Percentiles rank a stretch among this genome's conserved stretches.
phyloP scores from a whole-genome alignment of 345 rosid genomes.

The Salix arbutifolia region DNA sequence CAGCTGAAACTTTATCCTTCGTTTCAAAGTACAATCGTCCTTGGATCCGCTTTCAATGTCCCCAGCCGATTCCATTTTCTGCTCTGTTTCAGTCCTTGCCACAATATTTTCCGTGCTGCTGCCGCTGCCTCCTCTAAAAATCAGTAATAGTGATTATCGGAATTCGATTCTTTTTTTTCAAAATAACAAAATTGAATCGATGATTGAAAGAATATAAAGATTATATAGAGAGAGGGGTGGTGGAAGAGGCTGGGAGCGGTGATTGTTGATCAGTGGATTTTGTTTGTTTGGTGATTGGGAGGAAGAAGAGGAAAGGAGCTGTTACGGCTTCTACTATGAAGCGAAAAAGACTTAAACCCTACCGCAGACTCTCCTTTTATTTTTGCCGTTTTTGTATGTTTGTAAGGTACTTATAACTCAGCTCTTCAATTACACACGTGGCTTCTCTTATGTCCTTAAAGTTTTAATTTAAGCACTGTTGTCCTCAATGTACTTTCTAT shows the following conservation, averaged over 20 bases:
- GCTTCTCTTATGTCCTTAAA: background rate
- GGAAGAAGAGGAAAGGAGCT: background rate
- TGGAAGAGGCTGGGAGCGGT: background rate
- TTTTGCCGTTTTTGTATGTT: background rate
- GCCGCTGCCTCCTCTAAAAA: background rate
- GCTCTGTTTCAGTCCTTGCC: background rate
- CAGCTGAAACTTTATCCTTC: constrained; percentile 61
- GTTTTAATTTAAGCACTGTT: background rate
- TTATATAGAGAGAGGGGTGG: background rate
- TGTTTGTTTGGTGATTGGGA: background rate
- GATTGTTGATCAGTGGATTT: background rate
- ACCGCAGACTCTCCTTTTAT: background rate
- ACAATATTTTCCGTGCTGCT: background rate
- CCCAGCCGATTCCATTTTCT: background rate
- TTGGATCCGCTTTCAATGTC: constrained; percentile 3
- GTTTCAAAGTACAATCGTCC: constrained; percentile 16
- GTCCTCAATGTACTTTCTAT: no score
- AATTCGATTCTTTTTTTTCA: background rate
- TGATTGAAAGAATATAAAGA: background rate
- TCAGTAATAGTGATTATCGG: background rate
- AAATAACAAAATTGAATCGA: background rate
- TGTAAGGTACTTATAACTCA: background rate
- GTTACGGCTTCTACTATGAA: background rate
- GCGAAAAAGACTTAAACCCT: background rate
- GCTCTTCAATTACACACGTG: background rate